Base-by-base conservation (phyloP, 208 protist species). In the Leishmania lainsoni region DNA sequence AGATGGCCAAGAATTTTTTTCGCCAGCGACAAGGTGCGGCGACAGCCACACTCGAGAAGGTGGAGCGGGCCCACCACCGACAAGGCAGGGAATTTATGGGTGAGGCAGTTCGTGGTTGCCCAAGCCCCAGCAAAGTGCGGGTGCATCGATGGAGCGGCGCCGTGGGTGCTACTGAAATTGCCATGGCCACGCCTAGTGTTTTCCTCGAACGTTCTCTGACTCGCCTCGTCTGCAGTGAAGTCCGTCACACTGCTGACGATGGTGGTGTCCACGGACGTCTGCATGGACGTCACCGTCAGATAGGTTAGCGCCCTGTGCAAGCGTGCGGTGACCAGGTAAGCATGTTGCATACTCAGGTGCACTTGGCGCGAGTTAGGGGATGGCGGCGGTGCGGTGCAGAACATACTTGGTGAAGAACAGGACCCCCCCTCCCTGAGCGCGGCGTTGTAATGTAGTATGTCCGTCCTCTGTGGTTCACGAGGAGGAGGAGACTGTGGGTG, bases 391-490 rank as follows among this genome's bases (percentile, higher is more conserved):
- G 26, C 81, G 79, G 69, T 90, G 83, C 65, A 86, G 63, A 66
- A 65, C 66, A 49, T 80, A 83, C 83, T 90, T 87, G 76, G 76
- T 58, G 66, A 90, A 69, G 66, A 76, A 80, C 26, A 72, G 63
- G 0, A 70, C 75, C 42, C 80, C 86, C 71, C 80, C 86, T 66
- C 3, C 42, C 42, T 45, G 8, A 88, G 74, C 20, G 89, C n/a
- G 42, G 87, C 82, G 29, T 90, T 88, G 49, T 89, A 87, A 75
- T 90, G 93, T 72, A 93, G 42, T 45, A 45, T 4, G 42, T 45
- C 42, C 42, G 42, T 45, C 42, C 42, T 45, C 42, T 45, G 42
- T 45, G 42, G 42, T 45, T 45, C 42, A 45, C 42, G 42, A 45
- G 42, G 42, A 45, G 42, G 42, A 2, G 42, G 42, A 92, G 32